Evolutionary conservation across 1,284 basidiomycete genomes (phyloP), one percentile per base, ranked within the genome.

Genomic region (Lentinula novae-zelandiae): DNA sequence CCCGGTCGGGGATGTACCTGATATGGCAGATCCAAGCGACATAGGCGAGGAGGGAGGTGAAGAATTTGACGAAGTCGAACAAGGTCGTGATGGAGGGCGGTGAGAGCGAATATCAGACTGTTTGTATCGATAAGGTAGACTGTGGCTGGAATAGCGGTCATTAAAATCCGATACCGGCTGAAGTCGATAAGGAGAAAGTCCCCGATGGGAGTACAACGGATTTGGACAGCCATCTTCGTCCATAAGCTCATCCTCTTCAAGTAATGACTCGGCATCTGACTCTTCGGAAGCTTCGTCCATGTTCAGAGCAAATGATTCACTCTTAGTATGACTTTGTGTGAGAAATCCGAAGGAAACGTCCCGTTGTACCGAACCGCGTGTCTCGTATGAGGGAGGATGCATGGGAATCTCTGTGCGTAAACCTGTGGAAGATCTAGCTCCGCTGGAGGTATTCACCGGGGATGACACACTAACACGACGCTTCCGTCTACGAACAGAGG

Each of bases 81-180:
- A 4, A 8, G 55, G 50, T 48, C 44, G 53, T 10, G 39, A 17
- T 7, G 54, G 60, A 46, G 60, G 60, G 17, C 49, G 60, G 13
- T 59, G 31, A 10, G 61, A 62, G 31, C 61, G 51, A 22, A 62
- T 42, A 34, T 62, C 61, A 12, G 61, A 62, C 27, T 62, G 61
- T 6, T 56, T 31, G 31, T 56, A 56, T 22, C 53, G 53, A 33
- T 49, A 55, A 42, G 53, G 60, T 13, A 56, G 50, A 1, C 36
- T 38, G 2, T 40, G 42, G 36, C n/a, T 34, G 2, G 59, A 50
- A 27, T 58, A 58, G 15, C 57, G 51, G 50, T 46, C 46, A 40
- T 58, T 31, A 49, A 61, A 60, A 57, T 64, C 53, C 44, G 60
- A 60, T 31, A 61, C 60, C 42, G 61, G 60, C 40, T 64, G 60